phyloP scores from a whole-genome alignment of 192 early-diverging fungal genomes.

The Rhizophagus prolifer region DNA sequence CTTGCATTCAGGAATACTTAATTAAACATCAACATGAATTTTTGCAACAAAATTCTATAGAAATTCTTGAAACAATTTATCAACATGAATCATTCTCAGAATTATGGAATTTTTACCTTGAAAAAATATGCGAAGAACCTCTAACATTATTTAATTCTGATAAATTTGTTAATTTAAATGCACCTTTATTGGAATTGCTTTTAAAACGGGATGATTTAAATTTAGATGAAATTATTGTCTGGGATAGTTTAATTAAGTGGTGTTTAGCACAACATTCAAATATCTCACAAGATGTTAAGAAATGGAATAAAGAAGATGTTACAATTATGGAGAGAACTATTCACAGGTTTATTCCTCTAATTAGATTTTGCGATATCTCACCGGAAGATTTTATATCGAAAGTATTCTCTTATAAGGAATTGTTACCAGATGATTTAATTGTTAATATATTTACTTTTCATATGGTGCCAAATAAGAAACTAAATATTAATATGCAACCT shows the following conservation, averaged over 20 bases:
- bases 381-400: not conserved
- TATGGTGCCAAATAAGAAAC: not conserved
- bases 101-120: not conserved
- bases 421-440: not conserved
- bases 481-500: not conserved
- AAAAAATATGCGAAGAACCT: not conserved
- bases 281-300: not conserved
- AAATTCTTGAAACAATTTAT: not conserved
- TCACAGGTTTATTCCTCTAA: too few species aligned
- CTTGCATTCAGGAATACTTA: not conserved
- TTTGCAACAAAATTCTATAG: not conserved
- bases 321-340: not conserved
- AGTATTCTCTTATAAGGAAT: not conserved
- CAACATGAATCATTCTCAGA: not conserved
- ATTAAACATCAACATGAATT: not conserved
- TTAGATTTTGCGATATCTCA: too few species aligned
- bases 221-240: not conserved
- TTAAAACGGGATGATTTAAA: not conserved
- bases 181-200: too few species aligned
- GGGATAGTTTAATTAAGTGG: conserved; percentile 3
- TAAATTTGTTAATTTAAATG: not conserved
- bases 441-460: not conserved
- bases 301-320: not conserved
- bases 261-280: not conserved
- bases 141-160: not conserved